Conservation (phyloP, 1,284 basidiomycete species). For the Nidula niveotomentosa region DNA sequence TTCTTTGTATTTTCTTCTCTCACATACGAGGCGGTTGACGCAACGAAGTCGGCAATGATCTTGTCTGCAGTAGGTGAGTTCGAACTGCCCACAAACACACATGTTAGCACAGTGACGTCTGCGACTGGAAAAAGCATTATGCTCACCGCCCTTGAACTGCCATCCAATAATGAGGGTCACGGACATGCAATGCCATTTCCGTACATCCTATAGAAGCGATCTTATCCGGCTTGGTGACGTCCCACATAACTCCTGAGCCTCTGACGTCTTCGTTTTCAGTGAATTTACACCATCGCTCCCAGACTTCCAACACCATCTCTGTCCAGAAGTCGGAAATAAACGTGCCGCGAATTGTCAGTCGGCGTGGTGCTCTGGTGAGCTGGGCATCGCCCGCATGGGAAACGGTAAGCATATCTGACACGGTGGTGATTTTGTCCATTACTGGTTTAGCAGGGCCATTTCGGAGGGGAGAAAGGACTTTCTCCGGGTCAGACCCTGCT, state of each 20-base stretch:
- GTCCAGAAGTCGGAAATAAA: constrained; percentile 11
- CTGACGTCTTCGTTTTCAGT: constrained; percentile 7
- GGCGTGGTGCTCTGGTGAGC: constrained; percentile 10
- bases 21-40: no score
- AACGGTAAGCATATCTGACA: constrained; percentile 4
- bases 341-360: constrained; percentile 11
- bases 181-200: constrained; percentile 7
- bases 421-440: no score
- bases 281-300: constrained; percentile 2
- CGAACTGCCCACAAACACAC: no score
- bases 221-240: constrained; percentile 7
- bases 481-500: no score
- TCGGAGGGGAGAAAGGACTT: no score
- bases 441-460: no score
- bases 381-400: constrained; percentile 14
- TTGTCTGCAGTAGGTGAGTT: no score
- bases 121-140: no score
- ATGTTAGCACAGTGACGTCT: no score
- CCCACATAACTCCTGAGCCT: constrained; percentile 5
- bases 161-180: constrained; percentile 4
- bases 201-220: constrained; percentile 3
- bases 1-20: no score
- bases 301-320: constrained; percentile 1
- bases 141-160: no score
- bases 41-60: no score